Percentiles rank a stretch among this genome's conserved stretches.
Evolutionary conservation across 192 early-diverging fungal species (phyloP).

Genomic region (Globomyces pollinis-pini): DNA sequence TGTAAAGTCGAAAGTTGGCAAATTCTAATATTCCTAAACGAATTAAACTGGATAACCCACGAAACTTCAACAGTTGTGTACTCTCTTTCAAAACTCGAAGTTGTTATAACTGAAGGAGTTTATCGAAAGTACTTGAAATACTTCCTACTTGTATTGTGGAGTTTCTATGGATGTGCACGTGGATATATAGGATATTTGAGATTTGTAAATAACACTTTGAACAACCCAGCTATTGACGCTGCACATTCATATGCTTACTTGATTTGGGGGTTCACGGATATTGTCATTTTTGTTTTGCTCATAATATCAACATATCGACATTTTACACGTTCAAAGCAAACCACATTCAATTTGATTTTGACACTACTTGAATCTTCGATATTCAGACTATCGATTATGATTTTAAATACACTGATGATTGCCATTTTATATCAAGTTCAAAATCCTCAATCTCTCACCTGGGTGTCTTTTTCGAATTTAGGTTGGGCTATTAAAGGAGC

Average conservation of each 20-base stretch:
- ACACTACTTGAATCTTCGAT: constrained; percentile 13
- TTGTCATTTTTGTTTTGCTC: constrained; percentile 20
- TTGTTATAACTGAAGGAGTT: background rate
- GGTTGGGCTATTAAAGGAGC: constrained; percentile 24
- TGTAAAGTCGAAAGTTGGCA: background rate
- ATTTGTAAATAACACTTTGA: background rate
- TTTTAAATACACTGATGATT: constrained; percentile 17
- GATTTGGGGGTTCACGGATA: constrained; percentile 20
- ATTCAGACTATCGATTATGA: constrained; percentile 16
- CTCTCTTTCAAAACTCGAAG: constrained; percentile 10
- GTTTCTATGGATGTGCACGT: constrained; percentile 10
- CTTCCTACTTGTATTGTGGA: constrained; percentile 1
- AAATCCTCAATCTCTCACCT: background rate
- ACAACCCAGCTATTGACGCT: background rate
- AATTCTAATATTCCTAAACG: constrained; percentile 12
- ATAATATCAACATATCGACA: background rate
- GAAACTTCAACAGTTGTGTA: constrained; percentile 10
- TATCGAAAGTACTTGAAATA: background rate
- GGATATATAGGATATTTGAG: constrained; percentile 19
- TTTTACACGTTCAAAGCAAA: background rate
- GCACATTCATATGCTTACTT: constrained; percentile 28
- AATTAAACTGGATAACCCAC: constrained; percentile 23
- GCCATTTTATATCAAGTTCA: constrained; percentile 10
- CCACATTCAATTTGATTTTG: background rate
- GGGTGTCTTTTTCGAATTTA: constrained; percentile 7